A percentile compares a stretch with the other conserved stretches of the same genome.
These are phyloP conservation scores for Pulicaria dysenterica DNA, from an alignment of 129 eudicot genomes.

Conservation along the genomic window DNA sequence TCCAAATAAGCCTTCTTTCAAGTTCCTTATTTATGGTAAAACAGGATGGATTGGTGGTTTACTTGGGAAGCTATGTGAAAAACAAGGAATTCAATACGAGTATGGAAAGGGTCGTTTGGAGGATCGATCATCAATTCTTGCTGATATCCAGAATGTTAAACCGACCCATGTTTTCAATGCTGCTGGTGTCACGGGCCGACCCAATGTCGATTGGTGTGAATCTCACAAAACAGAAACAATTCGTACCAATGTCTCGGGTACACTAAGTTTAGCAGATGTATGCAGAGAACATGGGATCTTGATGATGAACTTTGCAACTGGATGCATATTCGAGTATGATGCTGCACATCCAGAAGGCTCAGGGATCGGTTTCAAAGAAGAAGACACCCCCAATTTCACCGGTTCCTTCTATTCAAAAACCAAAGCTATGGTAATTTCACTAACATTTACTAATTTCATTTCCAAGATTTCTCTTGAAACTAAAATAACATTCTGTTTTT, in stretches of 20 bases:
- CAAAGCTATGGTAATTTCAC: slow-evolving; percentile 82
- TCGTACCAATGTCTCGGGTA: slow-evolving; percentile 86
- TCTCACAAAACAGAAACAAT: slow-evolving; percentile 87
- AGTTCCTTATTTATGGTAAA: slow-evolving; percentile 89
- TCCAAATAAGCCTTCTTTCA: slow-evolving; percentile 53
- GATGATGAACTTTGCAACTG: slow-evolving; percentile 91
- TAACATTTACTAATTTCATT: background rate
- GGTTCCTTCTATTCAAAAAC: slow-evolving; percentile 99
- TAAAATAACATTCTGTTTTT: background rate
- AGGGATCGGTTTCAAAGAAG: slow-evolving; percentile 94
- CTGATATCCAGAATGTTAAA: slow-evolving; percentile 61
- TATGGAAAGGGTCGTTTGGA: slow-evolving; percentile 91
- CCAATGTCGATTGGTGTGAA: slow-evolving; percentile 99
- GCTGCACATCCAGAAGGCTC: slow-evolving; percentile 84
- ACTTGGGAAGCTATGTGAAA: slow-evolving; percentile 83
- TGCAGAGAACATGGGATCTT: slow-evolving; percentile 79
- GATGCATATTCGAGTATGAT: slow-evolving; percentile 95
- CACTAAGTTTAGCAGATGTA: slow-evolving; percentile 81
- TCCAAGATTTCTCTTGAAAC: no score
- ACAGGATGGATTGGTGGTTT: slow-evolving; percentile 99
- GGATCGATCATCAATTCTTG: slow-evolving; percentile 61
- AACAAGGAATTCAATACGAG: slow-evolving; percentile 83
- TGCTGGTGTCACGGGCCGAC: slow-evolving; percentile 98
- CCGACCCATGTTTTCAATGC: slow-evolving; percentile 98
- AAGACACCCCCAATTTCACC: slow-evolving; percentile 83